Conservation (phyloP, 108 stramenopile genomes). For the Cyclostephanos invisitatus region DNA sequence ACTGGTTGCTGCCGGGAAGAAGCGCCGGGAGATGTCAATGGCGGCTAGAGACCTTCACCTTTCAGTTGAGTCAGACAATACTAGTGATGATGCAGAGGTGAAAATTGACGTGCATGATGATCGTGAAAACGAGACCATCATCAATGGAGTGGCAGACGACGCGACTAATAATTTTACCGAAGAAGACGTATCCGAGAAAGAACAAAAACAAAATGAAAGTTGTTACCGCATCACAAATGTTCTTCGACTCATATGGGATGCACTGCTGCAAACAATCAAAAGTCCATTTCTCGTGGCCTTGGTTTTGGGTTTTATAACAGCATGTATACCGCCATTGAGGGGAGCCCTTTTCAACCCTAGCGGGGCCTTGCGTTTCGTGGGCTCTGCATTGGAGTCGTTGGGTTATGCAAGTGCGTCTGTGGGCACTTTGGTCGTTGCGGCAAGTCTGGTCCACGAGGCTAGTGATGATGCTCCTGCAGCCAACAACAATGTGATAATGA, state of each 20-base stretch:
- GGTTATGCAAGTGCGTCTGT: constrained; percentile 53
- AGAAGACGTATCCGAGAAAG: constrained; percentile 1
- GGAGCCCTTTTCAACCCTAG: constrained; percentile 63
- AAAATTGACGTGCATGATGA: constrained; percentile 10
- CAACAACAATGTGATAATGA: constrained; percentile 17
- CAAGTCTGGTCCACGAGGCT: constrained; percentile 53
- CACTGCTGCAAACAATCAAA: constrained; percentile 54
- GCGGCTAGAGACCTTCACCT: background rate
- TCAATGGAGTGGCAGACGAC: background rate
- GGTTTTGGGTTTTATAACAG: constrained; percentile 67
- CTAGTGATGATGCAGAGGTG: constrained; percentile 6
- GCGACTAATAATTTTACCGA: constrained; percentile 1
- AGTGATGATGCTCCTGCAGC: constrained; percentile 4
- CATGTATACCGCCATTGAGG: constrained; percentile 67
- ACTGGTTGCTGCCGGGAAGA: constrained; percentile 43
- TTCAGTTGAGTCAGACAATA: constrained; percentile 5
- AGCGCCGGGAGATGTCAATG: constrained; percentile 15
- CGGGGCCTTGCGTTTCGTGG: constrained; percentile 63
- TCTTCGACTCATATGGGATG: constrained; percentile 24
- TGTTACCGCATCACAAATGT: background rate
- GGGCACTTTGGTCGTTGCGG: constrained; percentile 67
- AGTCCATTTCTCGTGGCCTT: constrained; percentile 68
- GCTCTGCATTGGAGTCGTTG: constrained; percentile 68
- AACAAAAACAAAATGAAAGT: background rate
- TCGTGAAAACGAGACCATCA: constrained; percentile 2